phyloP scores from a whole-genome alignment of 352 stramenopile genomes.

The Globisporangium cystogenes region DNA sequence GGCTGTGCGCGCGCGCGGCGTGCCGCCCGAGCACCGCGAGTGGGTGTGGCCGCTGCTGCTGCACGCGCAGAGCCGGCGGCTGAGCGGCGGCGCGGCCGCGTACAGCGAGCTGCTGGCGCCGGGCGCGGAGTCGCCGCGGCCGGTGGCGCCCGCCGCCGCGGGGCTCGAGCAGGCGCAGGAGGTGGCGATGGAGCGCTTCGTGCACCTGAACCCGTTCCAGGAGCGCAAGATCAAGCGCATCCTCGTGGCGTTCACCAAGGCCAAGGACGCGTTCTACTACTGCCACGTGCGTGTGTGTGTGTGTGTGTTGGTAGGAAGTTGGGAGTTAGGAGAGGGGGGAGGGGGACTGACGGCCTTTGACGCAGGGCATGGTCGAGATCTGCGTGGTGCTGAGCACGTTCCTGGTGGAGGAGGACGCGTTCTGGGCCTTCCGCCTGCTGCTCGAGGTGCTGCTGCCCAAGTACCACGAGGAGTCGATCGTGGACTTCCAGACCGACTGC shows the following conservation, averaged over 20 bases:
- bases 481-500: conserved; percentile 80
- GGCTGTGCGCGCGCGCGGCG: conserved; percentile 44
- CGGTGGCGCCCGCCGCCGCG: conserved; percentile 20
- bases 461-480: conserved; percentile 75
- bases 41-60: conserved; percentile 77
- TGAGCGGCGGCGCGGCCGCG: conserved; percentile 31
- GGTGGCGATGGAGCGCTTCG: conserved; percentile 72
- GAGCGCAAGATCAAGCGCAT: conserved; percentile 83
- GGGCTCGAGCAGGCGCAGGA: conserved; percentile 66
- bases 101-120: conserved; percentile 51
- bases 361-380: conserved; percentile 72
- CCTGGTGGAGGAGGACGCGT: conserved; percentile 71
- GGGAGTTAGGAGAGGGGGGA: neutral
- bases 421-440: conserved; percentile 70
- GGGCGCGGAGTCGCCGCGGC: conserved; percentile 7
- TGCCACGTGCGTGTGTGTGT: conserved; percentile 36
- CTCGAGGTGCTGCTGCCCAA: conserved; percentile 71
- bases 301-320: neutral
- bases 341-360: neutral
- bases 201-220: conserved; percentile 75
- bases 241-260: conserved; percentile 70
- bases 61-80: conserved; percentile 55
- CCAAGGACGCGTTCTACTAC: conserved; percentile 62
- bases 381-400: conserved; percentile 74
- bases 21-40: conserved; percentile 65